Evolutionary conservation across 1,284 basidiomycete species (phyloP).

Genomic region (Austropuccinia psidii): DNA sequence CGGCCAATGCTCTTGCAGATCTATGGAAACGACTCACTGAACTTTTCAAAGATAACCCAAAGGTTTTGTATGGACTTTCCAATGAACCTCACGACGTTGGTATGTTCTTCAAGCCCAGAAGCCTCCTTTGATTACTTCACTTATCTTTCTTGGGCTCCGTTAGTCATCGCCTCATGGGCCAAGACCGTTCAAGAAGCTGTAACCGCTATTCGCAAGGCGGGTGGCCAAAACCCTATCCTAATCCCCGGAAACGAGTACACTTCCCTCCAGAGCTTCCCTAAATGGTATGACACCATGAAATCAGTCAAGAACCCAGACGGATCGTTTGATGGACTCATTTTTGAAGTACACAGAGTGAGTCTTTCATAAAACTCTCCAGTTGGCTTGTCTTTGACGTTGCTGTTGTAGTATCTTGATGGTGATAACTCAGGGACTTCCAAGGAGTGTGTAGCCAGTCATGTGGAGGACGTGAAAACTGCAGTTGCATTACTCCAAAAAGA

Average conservation of each 20-base stretch:
- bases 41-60: not conserved
- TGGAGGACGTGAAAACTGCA: not conserved
- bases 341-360: slow-evolving; percentile 27
- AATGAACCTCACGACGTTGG: slow-evolving; percentile 23
- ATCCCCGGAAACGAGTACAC: not conserved
- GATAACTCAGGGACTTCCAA: slow-evolving; percentile 1
- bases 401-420: slow-evolving; percentile 7
- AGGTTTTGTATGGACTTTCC: not conserved
- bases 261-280: not conserved
- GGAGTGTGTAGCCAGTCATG: not conserved
- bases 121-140: not conserved
- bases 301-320: slow-evolving; percentile 21
- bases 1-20: not conserved
- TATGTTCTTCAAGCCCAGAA: not conserved
- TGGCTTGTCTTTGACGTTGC: not conserved
- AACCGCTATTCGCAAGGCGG: not conserved
- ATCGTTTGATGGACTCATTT: not conserved
- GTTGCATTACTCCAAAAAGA: not conserved
- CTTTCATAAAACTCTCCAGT: not conserved
- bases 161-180: slow-evolving; percentile 2
- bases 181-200: not conserved
- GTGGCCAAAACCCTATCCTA: not conserved
- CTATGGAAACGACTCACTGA: not conserved
- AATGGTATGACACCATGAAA: slow-evolving; percentile 6
- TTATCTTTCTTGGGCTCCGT: not conserved